Evolutionary conservation across 306 rosid genomes (phyloP), one percentile per base, ranked within the genome.

Genomic region (Myrica gale): DNA sequence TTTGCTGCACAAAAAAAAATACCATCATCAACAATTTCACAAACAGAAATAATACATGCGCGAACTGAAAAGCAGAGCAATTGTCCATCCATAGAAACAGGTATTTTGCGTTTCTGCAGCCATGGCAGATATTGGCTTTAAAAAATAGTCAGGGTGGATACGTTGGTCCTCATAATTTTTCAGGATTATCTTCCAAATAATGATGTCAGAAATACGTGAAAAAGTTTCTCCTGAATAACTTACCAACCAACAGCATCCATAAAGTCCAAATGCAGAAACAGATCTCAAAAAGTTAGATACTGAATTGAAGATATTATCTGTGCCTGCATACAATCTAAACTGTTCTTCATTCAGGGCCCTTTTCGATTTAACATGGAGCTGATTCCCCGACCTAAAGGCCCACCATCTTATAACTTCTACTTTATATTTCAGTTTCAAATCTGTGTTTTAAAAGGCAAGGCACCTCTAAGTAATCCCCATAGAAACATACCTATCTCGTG

Each of bases 401-500:
- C 12, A 65, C 53, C 53, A 48, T 48, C 26, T 17, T 60, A 3
- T 23, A 26, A 60, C 44, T 60, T 12, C 32, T 12, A 12, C 12
- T 23, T 60, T 11, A 60, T 26, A 60, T 60, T 26, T 60, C 67
- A 60, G 67, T 60, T 60, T 60, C 67, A 60, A 9, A 60, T 43
- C 32, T 26, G 44, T 1, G 9, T 60, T 60, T 32, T 2, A 9
- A 26, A 16, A 11, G 44, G 67, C 67, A 26, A 11, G 43, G 67
- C 43, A 26, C 67, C 81, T 71, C 48, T 65, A 65, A 65, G 26
- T n/a, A n/a, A 65, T 23, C 21, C 16, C 42, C 55, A 63, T 20
- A 78, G 43, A 68, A 47, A 75, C 47, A 45, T 82, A 87, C 91
- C 91, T 77, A 87, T 87, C 81, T 87, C 91, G 23, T 85, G 80